A percentile compares a stretch with the other conserved stretches of the same genome.
Conservation (phyloP, 805 yeast genomes). For the Yamadazyma tumulicola region DNA sequence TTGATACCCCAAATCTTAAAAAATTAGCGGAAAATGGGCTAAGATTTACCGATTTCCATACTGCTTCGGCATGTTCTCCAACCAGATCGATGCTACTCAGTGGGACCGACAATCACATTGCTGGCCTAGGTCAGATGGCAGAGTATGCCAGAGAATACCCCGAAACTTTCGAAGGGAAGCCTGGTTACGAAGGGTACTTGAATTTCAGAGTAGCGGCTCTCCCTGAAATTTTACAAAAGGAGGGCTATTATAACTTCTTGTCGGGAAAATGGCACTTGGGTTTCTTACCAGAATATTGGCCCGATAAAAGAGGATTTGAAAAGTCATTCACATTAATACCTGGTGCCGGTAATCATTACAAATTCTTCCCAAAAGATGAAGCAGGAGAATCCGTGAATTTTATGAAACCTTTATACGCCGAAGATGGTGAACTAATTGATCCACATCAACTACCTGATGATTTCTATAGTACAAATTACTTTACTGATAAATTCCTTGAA, state of each 20-base stretch:
- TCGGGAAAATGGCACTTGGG: conserved; percentile 67
- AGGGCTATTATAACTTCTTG: conserved; percentile 47
- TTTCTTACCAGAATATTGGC: conserved; percentile 44
- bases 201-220: conserved; percentile 51
- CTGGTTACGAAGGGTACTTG: conserved; percentile 55
- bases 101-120: conserved; percentile 61
- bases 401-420: conserved; percentile 38
- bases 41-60: conserved; percentile 55
- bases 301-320: conserved; percentile 48
- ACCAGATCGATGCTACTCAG: conserved; percentile 59
- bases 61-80: conserved; percentile 65
- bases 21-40: conserved; percentile 43
- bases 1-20: conserved; percentile 50
- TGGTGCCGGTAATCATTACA: conserved; percentile 57
- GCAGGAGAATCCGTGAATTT: conserved; percentile 28
- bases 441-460: conserved; percentile 43
- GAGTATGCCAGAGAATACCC: conserved; percentile 41
- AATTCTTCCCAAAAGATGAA: conserved; percentile 37
- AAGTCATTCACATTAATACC: conserved; percentile 48
- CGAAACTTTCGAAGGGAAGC: conserved; percentile 39
- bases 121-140: conserved; percentile 58
- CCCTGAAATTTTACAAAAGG: conserved; percentile 47
- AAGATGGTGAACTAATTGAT: conserved; percentile 34
- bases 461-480: conserved; percentile 43
- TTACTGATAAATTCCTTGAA: conserved; percentile 42